These are phyloP conservation scores for Periconia macrospinosa DNA, from an alignment of 2,329 filamentous ascomycete genomes.

Conservation along the genomic window DNA sequence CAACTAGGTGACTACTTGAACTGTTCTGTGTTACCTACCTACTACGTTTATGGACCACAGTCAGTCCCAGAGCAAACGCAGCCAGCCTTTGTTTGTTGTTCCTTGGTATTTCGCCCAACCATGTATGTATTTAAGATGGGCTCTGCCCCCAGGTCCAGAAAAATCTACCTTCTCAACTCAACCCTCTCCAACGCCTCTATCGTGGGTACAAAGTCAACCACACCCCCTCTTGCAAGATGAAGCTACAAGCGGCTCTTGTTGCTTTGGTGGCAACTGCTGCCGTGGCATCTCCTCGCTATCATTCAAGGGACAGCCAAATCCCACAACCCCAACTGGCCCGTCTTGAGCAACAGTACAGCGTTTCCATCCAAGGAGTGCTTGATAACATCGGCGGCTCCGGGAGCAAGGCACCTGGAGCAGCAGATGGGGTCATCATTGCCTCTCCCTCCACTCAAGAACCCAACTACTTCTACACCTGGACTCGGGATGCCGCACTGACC, in stretches of 20 bases:
- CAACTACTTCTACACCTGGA: constrained; percentile 76
- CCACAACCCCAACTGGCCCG: constrained; percentile 11
- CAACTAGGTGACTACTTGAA: no score
- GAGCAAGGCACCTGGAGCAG: constrained; percentile 51
- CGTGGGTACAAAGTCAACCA: no score
- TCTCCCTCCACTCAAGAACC: constrained; percentile 57
- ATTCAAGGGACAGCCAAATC: not conserved
- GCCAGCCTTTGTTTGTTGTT: no score
- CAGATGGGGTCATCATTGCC: constrained; percentile 56
- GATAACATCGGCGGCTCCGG: constrained; percentile 60
- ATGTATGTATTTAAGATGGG: no score
- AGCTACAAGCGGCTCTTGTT: not conserved
- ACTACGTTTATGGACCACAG: no score
- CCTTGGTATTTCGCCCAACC: no score
- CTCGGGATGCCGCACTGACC: constrained; percentile 70
- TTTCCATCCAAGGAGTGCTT: constrained; percentile 55
- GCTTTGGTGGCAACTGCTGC: constrained; percentile 11
- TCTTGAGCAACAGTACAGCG: constrained; percentile 49
- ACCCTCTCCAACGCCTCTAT: no score
- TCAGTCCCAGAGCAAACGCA: no score
- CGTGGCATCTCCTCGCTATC: constrained; percentile 1
- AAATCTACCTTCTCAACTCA: no score
- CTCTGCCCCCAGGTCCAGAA: no score
- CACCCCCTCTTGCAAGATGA: not conserved
- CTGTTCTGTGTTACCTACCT: no score